Evolutionary conservation across 2,329 filamentous ascomycete genomes (phyloP).

Genomic region (Diplodia seriata): DNA sequence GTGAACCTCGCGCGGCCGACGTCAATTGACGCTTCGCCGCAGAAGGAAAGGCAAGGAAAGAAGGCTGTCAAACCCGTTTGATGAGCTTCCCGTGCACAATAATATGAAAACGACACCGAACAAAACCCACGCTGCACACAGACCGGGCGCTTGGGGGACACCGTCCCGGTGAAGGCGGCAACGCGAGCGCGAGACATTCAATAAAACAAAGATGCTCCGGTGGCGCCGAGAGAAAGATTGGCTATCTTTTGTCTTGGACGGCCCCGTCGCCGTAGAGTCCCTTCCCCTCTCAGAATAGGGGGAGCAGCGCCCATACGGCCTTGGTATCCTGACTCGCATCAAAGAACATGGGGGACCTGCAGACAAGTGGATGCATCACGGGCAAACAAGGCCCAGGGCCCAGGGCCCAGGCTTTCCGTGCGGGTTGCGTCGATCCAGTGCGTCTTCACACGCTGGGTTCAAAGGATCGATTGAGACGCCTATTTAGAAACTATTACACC

Average conservation of each 20-base stretch:
- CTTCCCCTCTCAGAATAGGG: conserved; percentile 28
- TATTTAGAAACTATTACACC: conserved; percentile 33
- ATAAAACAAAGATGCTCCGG: conserved; percentile 11
- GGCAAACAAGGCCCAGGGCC: not conserved
- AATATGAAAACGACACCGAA: conserved; percentile 1
- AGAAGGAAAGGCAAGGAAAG: not conserved
- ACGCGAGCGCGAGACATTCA: conserved; percentile 27
- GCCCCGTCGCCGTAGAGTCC: conserved; percentile 18
- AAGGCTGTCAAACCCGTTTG: not conserved
- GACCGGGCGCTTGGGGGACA: conserved; percentile 12
- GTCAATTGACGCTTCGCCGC: not conserved
- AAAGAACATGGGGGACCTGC: not conserved
- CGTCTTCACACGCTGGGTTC: conserved; percentile 23
- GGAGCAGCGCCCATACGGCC: not conserved
- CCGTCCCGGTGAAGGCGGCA: conserved; percentile 9
- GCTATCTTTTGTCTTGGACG: conserved; percentile 22
- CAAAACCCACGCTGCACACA: conserved; percentile 6
- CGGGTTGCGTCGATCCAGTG: conserved; percentile 28
- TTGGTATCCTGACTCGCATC: conserved; percentile 22
- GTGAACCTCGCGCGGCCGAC: not conserved
- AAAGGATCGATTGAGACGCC: conserved; percentile 33
- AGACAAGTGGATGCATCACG: not conserved
- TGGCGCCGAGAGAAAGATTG: conserved; percentile 25
- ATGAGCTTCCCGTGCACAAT: conserved; percentile 14
- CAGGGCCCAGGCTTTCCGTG: not conserved